Evolutionary conservation across 1,284 basidiomycete species (phyloP).

Genomic region (Naganishia albida): DNA sequence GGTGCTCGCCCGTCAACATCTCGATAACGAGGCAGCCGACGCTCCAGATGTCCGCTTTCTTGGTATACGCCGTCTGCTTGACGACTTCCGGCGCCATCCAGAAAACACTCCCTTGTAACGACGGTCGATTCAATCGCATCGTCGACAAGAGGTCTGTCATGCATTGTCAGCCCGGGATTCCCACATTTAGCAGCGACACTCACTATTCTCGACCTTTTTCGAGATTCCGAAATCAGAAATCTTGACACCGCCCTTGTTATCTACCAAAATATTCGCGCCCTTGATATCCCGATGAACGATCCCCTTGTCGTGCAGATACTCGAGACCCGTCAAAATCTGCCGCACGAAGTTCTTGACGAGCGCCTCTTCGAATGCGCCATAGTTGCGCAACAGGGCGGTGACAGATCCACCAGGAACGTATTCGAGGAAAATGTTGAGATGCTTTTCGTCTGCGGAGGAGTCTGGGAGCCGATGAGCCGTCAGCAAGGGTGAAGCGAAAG

Average conservation of each 20-base stretch:
- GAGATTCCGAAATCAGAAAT: slow-evolving; percentile 99
- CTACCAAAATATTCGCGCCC: slow-evolving; percentile 95
- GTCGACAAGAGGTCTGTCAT: slow-evolving; percentile 71
- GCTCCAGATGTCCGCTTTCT: slow-evolving; percentile 97
- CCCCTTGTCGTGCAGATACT: slow-evolving; percentile 88
- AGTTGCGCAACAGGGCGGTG: slow-evolving; percentile 84
- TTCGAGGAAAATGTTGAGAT: slow-evolving; percentile 97
- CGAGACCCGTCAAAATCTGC: slow-evolving; percentile 88
- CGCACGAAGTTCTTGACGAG: slow-evolving; percentile 92
- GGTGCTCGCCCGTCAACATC: slow-evolving; percentile 97
- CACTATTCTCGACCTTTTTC: slow-evolving; percentile 95
- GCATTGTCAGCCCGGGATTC: neutral
- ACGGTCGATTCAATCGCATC: slow-evolving; percentile 78
- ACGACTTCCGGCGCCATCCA: slow-evolving; percentile 99
- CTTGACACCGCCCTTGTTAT: slow-evolving; percentile 98
- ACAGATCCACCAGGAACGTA: slow-evolving; percentile 98
- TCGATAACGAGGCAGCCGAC: slow-evolving; percentile 96
- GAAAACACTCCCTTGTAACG: slow-evolving; percentile 93
- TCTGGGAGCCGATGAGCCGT: slow-evolving; percentile 57
- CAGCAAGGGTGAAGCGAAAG: neutral
- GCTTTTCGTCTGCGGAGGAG: slow-evolving; percentile 81
- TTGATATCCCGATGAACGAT: slow-evolving; percentile 99
- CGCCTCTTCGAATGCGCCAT: slow-evolving; percentile 94
- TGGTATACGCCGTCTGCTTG: slow-evolving; percentile 86
- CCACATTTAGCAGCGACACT: too few relatives aligned